Conservation (phyloP, 371 early-diverging fungal species). For the Mucor indicus region DNA sequence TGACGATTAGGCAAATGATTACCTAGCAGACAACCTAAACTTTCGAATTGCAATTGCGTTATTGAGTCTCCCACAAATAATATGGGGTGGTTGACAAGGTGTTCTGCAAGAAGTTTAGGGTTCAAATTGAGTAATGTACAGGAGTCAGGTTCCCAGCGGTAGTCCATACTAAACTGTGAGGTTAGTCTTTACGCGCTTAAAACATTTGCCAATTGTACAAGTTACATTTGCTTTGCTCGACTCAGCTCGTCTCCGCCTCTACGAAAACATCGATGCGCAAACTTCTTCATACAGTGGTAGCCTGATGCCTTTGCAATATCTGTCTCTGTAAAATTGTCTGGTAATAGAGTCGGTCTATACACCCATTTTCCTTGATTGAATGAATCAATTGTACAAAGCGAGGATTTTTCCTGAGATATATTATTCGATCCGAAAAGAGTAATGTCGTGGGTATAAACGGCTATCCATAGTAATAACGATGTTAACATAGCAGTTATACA, state of each 20-base stretch:
- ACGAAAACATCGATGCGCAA: conserved; percentile 45
- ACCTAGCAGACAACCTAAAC: conserved; percentile 38
- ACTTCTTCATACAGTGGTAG: conserved; percentile 35
- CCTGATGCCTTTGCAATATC: conserved; percentile 22
- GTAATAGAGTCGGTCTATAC: conserved; percentile 14
- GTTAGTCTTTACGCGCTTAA: neutral
- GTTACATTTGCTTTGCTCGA: conserved; percentile 33
- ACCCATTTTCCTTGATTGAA: conserved; percentile 41
- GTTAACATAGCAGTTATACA: too few relatives aligned
- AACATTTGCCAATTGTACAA: too few relatives aligned
- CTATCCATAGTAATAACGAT: too few relatives aligned
- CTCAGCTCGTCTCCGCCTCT: conserved; percentile 24
- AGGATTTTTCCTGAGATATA: too few relatives aligned
- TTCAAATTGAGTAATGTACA: conserved; percentile 31
- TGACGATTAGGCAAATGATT: conserved; percentile 17
- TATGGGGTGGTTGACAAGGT: conserved; percentile 32
- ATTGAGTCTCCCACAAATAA: conserved; percentile 48
- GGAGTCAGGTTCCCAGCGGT: conserved; percentile 32
- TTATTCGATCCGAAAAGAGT: too few relatives aligned
- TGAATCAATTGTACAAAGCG: conserved; percentile 32
- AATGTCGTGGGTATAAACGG: too few relatives aligned
- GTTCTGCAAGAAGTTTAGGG: conserved; percentile 20
- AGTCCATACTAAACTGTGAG: conserved; percentile 26
- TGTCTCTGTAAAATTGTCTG: conserved; percentile 5
- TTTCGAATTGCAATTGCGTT: conserved; percentile 46